Evolutionary conservation across 441 rosid species (phyloP).

Genomic region (Populus hybrid): DNA sequence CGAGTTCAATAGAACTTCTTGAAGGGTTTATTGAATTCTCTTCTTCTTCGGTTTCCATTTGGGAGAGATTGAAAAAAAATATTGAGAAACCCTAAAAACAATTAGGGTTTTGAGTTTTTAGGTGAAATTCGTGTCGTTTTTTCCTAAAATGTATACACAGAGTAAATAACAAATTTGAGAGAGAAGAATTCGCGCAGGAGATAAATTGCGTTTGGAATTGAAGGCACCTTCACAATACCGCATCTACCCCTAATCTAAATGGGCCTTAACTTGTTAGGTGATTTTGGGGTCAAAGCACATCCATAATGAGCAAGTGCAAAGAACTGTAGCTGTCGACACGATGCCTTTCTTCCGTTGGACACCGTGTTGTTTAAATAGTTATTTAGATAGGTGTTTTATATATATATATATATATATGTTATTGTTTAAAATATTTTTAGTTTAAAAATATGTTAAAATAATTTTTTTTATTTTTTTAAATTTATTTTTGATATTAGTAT

Average conservation of each 20-base stretch:
- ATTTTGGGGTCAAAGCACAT: background rate
- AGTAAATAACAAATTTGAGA: background rate
- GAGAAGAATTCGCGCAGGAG: background rate
- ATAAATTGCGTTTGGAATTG: background rate
- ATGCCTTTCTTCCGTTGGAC: background rate
- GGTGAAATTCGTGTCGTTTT: background rate
- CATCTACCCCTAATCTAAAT: background rate
- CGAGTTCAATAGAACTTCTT: constrained; percentile 17
- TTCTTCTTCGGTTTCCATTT: constrained; percentile 50
- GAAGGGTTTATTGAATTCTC: constrained; percentile 23
- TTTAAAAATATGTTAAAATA: too few relatives aligned
- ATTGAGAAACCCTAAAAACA: constrained; percentile 38
- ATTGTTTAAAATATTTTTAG: too few relatives aligned
- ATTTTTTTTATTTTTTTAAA: too few relatives aligned
- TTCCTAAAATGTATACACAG: background rate
- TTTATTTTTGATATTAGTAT: too few relatives aligned
- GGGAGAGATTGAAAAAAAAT: background rate
- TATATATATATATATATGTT: too few relatives aligned
- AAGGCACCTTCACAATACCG: background rate
- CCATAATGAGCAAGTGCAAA: background rate
- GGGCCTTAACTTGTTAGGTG: background rate
- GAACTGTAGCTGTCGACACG: background rate
- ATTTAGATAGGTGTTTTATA: too few relatives aligned
- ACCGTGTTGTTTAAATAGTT: background rate
- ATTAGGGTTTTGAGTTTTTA: constrained; percentile 42